Percentiles rank a stretch among this genome's conserved stretches.
These are phyloP conservation scores for Ophiostoma populinum DNA, from an alignment of 2,329 filamentous ascomycete species.

Conservation along the genomic window DNA sequence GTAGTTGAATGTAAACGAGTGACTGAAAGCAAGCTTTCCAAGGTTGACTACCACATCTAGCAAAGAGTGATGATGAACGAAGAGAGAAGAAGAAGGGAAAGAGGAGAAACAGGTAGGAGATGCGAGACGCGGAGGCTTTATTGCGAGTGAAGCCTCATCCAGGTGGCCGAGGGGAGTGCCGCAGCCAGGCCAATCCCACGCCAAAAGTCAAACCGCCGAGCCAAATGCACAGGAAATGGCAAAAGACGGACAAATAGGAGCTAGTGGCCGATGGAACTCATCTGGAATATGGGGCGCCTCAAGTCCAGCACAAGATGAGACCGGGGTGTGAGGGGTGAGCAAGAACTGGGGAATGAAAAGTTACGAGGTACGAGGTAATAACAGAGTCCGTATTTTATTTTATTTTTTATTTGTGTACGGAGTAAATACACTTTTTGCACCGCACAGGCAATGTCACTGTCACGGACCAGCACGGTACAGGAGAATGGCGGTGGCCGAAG, in stretches of 20 bases:
- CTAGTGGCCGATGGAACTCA: too few relatives aligned
- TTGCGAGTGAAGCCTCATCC: background rate
- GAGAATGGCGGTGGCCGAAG: too few relatives aligned
- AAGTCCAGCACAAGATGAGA: background rate
- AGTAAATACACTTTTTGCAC: background rate
- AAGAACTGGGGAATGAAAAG: background rate
- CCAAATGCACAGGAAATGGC: too few relatives aligned
- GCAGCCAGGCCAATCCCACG: too few relatives aligned
- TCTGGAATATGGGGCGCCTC: constrained; percentile 1
- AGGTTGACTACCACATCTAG: constrained; percentile 31
- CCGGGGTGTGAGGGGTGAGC: constrained; percentile 2
- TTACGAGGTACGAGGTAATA: background rate
- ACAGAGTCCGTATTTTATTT: too few relatives aligned
- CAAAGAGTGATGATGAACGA: constrained; percentile 19
- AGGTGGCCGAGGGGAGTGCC: too few relatives aligned
- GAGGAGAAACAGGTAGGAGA: background rate
- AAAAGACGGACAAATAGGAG: too few relatives aligned
- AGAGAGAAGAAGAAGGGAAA: constrained; percentile 16
- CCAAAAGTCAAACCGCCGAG: too few relatives aligned
- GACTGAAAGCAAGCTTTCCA: constrained; percentile 32
- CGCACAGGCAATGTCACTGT: background rate
- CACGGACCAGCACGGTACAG: too few relatives aligned
- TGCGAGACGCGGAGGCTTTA: constrained; percentile 1
- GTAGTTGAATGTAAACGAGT: constrained; percentile 33
- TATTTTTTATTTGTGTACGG: too few relatives aligned